Conservation (phyloP, 192 early-diverging fungal species). For the Coemansia sp. region DNA sequence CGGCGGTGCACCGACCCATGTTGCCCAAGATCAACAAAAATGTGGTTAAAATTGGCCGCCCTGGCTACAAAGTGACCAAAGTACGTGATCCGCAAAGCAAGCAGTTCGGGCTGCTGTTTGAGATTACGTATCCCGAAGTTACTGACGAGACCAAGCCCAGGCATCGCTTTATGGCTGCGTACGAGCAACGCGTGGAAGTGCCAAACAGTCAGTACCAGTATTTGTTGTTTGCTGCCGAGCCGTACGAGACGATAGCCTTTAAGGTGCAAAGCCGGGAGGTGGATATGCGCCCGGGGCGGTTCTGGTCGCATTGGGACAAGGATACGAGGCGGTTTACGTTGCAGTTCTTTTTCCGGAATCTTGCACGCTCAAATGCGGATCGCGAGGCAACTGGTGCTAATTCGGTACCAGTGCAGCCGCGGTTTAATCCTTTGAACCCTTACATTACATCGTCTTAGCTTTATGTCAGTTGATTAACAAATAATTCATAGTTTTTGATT, state of each 20-base stretch:
- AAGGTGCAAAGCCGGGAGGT: conserved; percentile 91
- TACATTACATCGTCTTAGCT: conserved; percentile 10
- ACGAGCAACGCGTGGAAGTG: conserved; percentile 87
- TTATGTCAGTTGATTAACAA: neutral
- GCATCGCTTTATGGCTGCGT: conserved; percentile 96
- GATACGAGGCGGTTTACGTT: conserved; percentile 83
- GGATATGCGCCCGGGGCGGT: conserved; percentile 79
- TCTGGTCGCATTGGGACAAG: conserved; percentile 94
- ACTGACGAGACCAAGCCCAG: conserved; percentile 77
- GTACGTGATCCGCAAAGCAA: conserved; percentile 81
- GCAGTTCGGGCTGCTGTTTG: conserved; percentile 88
- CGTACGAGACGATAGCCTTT: conserved; percentile 92
- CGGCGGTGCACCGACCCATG: neutral
- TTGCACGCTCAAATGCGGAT: conserved; percentile 5
- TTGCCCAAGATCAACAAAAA: conserved; percentile 60
- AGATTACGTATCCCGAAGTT: conserved; percentile 94
- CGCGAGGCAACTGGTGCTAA: conserved; percentile 17
- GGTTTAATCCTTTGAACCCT: conserved; percentile 32
- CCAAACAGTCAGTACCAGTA: conserved; percentile 90
- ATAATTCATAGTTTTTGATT: neutral
- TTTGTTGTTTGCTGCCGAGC: conserved; percentile 90
- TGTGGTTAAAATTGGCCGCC: conserved; percentile 92
- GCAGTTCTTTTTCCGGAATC: conserved; percentile 79
- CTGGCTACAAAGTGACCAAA: conserved; percentile 92
- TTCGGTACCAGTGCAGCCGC: conserved; percentile 3